phyloP scores from a whole-genome alignment of 2,329 filamentous ascomycete species.

The Fusarium foetens region DNA sequence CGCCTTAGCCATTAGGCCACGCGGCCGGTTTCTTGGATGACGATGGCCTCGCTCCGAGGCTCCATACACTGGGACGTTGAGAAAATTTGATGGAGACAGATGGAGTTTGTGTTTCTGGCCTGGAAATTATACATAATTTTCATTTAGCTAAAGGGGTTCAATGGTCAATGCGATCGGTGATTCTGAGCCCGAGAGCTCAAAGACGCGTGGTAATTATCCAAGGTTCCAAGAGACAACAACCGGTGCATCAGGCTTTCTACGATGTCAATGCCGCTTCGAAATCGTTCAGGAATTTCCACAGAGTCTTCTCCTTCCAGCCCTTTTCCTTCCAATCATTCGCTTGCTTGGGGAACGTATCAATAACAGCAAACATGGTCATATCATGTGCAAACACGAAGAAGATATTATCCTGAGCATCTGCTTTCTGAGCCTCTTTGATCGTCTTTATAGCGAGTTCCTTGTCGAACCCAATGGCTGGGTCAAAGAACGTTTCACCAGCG shows the following conservation, averaged over 20 bases:
- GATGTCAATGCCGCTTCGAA: neutral
- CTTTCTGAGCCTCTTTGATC: constrained; percentile 5
- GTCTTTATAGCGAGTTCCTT: neutral
- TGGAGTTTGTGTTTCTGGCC: neutral
- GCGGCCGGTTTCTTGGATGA: neutral
- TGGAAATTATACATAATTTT: too few relatives aligned
- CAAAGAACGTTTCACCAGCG: neutral
- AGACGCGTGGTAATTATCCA: too few relatives aligned
- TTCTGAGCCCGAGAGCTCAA: too few relatives aligned
- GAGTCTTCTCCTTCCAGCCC: constrained; percentile 4
- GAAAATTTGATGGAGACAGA: too few relatives aligned
- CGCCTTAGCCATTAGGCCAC: constrained; percentile 32
- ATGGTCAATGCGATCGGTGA: neutral
- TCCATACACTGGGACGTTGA: fast-evolving
- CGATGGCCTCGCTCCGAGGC: neutral
- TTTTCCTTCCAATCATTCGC: constrained; percentile 15
- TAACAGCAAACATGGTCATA: neutral
- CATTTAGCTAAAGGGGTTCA: too few relatives aligned
- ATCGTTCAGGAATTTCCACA: constrained; percentile 16
- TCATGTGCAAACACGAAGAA: constrained; percentile 17
- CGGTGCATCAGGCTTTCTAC: too few relatives aligned
- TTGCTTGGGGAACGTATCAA: constrained; percentile 1
- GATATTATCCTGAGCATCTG: constrained; percentile 8
- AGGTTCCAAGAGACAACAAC: too few relatives aligned
- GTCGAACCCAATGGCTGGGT: neutral